phyloP scores from a whole-genome alignment of 2,329 filamentous ascomycete genomes.

The Hymenoscyphus fructigenus region DNA sequence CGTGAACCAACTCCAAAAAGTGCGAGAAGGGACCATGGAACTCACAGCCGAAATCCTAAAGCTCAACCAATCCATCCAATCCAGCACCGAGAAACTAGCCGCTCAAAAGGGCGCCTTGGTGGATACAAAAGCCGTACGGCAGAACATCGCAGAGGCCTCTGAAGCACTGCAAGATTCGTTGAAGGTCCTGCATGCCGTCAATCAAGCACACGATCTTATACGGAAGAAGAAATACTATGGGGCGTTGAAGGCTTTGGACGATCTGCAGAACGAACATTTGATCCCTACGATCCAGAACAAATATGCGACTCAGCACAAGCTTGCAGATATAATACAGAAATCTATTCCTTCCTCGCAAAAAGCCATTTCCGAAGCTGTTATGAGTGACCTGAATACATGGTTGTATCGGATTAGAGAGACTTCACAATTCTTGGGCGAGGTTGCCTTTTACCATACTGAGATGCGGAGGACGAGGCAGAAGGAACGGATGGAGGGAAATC shows the following conservation, averaged over 20 bases:
- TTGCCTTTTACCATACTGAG: slow-evolving; percentile 95
- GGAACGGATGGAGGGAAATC: slow-evolving; percentile 73
- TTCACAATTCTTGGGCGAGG: slow-evolving; percentile 92
- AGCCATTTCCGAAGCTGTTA: slow-evolving; percentile 92
- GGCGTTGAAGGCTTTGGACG: slow-evolving; percentile 88
- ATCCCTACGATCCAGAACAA: slow-evolving; percentile 69
- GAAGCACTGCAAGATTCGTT: slow-evolving; percentile 87
- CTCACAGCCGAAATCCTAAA: slow-evolving; percentile 89
- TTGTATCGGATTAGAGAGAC: slow-evolving; percentile 92
- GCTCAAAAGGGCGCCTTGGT: slow-evolving; percentile 93
- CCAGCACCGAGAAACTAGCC: slow-evolving; percentile 89
- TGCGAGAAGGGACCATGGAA: slow-evolving; percentile 85
- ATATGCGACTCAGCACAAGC: slow-evolving; percentile 90
- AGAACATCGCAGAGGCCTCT: slow-evolving; percentile 93
- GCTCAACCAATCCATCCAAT: slow-evolving; percentile 91
- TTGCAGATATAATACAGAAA: slow-evolving; percentile 93
- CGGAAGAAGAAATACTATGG: slow-evolving; percentile 94
- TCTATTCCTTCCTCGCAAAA: slow-evolving; percentile 92
- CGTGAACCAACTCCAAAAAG: slow-evolving; percentile 88
- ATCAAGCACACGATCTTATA: slow-evolving; percentile 89
- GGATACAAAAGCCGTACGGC: slow-evolving; percentile 84
- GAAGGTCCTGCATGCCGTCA: slow-evolving; percentile 87
- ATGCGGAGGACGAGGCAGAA: slow-evolving; percentile 80
- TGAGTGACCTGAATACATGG: slow-evolving; percentile 97
- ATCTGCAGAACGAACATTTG: slow-evolving; percentile 94